Base-by-base conservation (phyloP, 1,139 yeast species). In the Pichia sp. region DNA sequence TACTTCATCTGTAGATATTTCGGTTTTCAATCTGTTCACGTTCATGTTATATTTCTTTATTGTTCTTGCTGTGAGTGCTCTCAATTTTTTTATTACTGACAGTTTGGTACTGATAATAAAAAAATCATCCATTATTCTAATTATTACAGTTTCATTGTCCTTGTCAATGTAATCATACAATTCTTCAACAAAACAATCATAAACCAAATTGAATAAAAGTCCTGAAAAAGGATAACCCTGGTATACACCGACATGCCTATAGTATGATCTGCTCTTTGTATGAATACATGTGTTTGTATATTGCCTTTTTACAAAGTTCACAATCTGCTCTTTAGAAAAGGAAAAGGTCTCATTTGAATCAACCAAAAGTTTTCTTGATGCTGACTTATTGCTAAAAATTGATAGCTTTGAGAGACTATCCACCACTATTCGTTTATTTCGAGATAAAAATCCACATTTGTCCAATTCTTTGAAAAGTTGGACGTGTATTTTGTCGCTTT, bases 171-270 rank as follows among this genome's bases (percentile, higher is more conserved):
- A 28, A 6, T 67, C 59, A 27, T 44, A 32, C 0, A 55, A 37
- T 11, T 47, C 44, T n/a, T 69, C 69, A 3, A 85, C 75, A 42
- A 90, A 60, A 7, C 73, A 69, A 53, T 84, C 85, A 55, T 85
- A 84, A 1, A 85, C 77, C 4, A 88, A 57, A 53, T 88, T 86
- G 53, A 95, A 88, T 36, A 92, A 68, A 2, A 80, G 66, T 1
- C 86, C 74, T 52, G 95, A 94, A 16, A 90, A 63, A 1, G 83
- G 79, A 6, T 87, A 78, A 0, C 98, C 98, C 63, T 92, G 98
- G 44, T 85, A 92, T 0, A 92, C 73, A 0, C 98, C 98, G 9
- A 68, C 64, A 37, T 64, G 72, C 48, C 95, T 68, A 29, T 62
- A 60, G 50, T 64, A 77, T 3, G 65, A 62, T 3, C 54, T 54